Percentiles rank a stretch among this genome's conserved stretches.
phyloP scores from a whole-genome alignment of 306 rosid genomes.

The Medicago lupulina region DNA sequence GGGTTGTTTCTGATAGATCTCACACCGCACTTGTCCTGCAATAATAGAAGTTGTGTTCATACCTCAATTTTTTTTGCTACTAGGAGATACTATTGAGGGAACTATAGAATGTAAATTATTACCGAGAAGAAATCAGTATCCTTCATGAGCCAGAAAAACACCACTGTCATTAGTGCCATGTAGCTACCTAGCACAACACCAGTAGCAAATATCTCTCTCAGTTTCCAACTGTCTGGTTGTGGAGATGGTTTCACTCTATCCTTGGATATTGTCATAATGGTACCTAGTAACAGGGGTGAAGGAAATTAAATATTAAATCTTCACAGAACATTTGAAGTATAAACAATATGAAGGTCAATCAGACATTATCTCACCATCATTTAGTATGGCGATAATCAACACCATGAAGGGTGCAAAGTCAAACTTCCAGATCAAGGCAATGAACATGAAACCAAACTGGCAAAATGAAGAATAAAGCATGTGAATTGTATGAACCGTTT shows the following conservation, averaged over 20 bases:
- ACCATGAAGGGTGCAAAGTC: constrained; percentile 99
- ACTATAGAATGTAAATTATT: constrained; percentile 32
- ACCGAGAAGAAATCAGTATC: constrained; percentile 85
- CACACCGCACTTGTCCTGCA: constrained; percentile 71
- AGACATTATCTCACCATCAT: constrained; percentile 67
- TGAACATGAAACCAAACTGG: constrained; percentile 97
- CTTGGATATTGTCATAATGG: constrained; percentile 98
- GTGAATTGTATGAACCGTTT: constrained; percentile 24
- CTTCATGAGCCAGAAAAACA: constrained; percentile 82
- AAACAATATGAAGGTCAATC: constrained; percentile 23
- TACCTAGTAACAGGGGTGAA: constrained; percentile 58
- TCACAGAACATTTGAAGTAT: constrained; percentile 21
- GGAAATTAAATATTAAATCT: constrained; percentile 30
- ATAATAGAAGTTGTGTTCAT: constrained; percentile 16
- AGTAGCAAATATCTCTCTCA: constrained; percentile 94
- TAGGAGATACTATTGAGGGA: background rate
- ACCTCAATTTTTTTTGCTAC: background rate
- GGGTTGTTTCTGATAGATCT: constrained; percentile 38
- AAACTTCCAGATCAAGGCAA: constrained; percentile 94
- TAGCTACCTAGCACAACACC: constrained; percentile 96
- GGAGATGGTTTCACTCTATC: constrained; percentile 99
- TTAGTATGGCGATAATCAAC: constrained; percentile 88
- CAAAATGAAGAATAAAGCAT: constrained; percentile 38
- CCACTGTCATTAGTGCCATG: constrained; percentile 94
- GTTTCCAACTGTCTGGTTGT: constrained; percentile 91